Conservation (phyloP, 768 basidiomycete genomes). For the Podaxis sp. region DNA sequence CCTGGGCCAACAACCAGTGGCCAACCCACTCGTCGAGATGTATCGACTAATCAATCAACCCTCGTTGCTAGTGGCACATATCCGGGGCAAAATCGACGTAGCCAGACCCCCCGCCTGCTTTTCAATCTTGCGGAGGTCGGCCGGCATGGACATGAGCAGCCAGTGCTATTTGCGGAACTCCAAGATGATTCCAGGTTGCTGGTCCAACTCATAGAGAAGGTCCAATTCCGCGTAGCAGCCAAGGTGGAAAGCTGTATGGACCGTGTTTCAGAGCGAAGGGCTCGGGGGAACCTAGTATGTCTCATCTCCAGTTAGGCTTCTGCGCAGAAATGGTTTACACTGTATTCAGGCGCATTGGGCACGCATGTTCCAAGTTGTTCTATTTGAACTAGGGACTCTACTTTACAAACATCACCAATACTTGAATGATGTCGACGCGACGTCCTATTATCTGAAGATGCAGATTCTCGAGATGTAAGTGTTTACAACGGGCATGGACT, state of each 20-base stretch:
- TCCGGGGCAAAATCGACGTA: not conserved
- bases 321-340: not conserved
- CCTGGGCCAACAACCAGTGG: no score
- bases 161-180: not conserved
- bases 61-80: not conserved
- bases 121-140: not conserved
- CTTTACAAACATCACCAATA: not conserved
- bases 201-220: not conserved
- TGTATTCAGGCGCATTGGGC: not conserved
- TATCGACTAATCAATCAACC: not conserved
- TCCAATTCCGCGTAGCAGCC: not conserved
- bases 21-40: no score
- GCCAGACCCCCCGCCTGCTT: not conserved
- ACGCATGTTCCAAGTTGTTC: not conserved
- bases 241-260: not conserved
- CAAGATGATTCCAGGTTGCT: not conserved
- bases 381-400: not conserved
- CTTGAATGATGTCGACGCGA: not conserved
- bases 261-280: not conserved
- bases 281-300: not conserved
- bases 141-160: not conserved
- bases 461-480: not conserved
- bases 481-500: not conserved
- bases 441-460: not conserved
- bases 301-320: not conserved